Evolutionary conservation across 1,284 basidiomycete genomes (phyloP), one percentile per base, ranked within the genome.

Genomic region (Apiotrichum laibachii): DNA sequence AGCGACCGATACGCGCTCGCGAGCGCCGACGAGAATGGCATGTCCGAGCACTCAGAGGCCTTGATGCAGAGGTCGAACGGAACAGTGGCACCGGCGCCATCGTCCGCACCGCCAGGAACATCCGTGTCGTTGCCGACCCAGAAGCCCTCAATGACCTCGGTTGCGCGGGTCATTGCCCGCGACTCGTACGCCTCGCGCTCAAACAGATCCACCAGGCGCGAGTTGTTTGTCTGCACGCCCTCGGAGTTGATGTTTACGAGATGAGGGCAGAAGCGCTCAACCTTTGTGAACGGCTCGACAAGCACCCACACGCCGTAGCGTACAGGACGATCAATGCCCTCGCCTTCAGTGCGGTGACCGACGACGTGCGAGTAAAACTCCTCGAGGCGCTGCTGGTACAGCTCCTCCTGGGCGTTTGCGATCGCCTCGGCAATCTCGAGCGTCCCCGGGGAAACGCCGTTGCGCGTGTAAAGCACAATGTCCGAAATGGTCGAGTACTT

Each of bases 401-500:
- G 57, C 31, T 72, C 68, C 45, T 76, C 71, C 62, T 79, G 77
- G 7, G 76, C 77, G 49, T 70, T 58, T 8, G 72, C 72, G 35
- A 79, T 73, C 45, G 70, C 66, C 53, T 75, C 69, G 4, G 88
- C 85, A 16, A 84, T 81, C 16, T 82, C 70, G 15, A 84, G 70
- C 47, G 82, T 61, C 5, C 72, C 75, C 13, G 67, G 60, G 11
- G 66, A 65, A 6, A 71, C 64, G 1, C 75, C 80, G 40, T 84
- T 73, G 69, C 82, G 82, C n/a, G 88, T 88, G 77, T 94, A 95
- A 50, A 95, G 80, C 61, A 94, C 85, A 62, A 96, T 85, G 73
- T 96, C 92, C 50, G 89, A 92, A 43, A 96, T 82, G 2, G 89
- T 89, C 0, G 90, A 87, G 71, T 92, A 93, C 67, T 94, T 91